Evolutionary conservation across 805 yeast genomes (phyloP).

Genomic region (Candida maesae): DNA sequence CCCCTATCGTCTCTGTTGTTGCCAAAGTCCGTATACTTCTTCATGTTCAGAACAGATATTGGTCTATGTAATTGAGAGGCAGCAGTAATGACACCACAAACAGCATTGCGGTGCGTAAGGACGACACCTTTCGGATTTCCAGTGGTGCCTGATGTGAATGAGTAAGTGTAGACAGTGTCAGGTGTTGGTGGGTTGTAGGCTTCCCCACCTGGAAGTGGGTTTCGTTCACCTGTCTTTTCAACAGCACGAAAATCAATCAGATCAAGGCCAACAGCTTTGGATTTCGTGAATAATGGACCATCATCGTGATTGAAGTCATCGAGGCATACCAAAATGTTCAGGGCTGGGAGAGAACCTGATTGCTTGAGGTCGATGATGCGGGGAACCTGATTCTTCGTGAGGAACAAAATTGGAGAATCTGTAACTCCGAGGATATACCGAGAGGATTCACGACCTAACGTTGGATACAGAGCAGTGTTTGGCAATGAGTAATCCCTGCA

Average conservation of each 20-base stretch:
- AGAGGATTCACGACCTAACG: slow-evolving; percentile 54
- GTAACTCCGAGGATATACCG: slow-evolving; percentile 57
- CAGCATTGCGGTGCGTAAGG: slow-evolving; percentile 46
- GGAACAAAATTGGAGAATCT: slow-evolving; percentile 55
- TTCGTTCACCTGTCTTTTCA: slow-evolving; percentile 39
- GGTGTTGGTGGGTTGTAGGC: slow-evolving; percentile 44
- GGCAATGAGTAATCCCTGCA: slow-evolving; percentile 49
- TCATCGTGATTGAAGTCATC: slow-evolving; percentile 42
- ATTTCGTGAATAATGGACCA: slow-evolving; percentile 27
- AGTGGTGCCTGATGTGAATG: slow-evolving; percentile 75
- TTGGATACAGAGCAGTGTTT: slow-evolving; percentile 49
- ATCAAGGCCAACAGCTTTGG: slow-evolving; percentile 32
- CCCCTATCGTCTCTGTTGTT: slow-evolving; percentile 22
- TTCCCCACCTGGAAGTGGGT: slow-evolving; percentile 34
- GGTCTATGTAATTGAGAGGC: slow-evolving; percentile 28
- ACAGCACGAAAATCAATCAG: slow-evolving; percentile 41
- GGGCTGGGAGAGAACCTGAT: slow-evolving; percentile 26
- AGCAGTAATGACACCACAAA: slow-evolving; percentile 43
- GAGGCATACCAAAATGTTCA: slow-evolving; percentile 53
- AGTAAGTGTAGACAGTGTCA: slow-evolving; percentile 52
- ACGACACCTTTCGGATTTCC: slow-evolving; percentile 73
- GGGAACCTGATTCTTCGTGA: slow-evolving; percentile 46
- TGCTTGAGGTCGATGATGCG: slow-evolving; percentile 42
- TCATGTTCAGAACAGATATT: slow-evolving; percentile 17
- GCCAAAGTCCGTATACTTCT: slow-evolving; percentile 4